Evolutionary conservation across 257 asterid species (phyloP), one percentile per base, ranked within the genome.

Genomic region (Lantana camara): DNA sequence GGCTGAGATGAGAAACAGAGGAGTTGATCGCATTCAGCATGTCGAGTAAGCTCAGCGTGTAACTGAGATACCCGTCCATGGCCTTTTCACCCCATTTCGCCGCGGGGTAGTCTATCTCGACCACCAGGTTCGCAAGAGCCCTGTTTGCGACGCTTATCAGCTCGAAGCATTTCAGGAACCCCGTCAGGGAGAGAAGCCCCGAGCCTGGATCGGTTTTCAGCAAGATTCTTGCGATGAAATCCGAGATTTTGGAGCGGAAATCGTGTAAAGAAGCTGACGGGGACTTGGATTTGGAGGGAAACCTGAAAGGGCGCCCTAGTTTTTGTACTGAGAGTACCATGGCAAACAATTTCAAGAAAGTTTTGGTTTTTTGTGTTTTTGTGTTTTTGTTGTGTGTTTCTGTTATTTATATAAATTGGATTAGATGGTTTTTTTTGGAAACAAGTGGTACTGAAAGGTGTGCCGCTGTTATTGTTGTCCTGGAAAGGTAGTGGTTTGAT

Each of bases 71-170:
- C 24, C 78, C 84, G 12, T 83, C 81, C 3, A 77, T 63, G 53
- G 74, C 75, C 35, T 37, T 45, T 2, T 57, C 52, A 4, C 83
- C 77, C 97, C 88, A 87, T 62, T 40, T 70, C 29, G 14, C 63
- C 77, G 77, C 75, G 12, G 92, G 96, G 47, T 77, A 68, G 72
- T 87, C 91, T 37, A 85, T 49, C 50, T 78, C 80, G 35, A 73
- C 76, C 61, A 65, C 84, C 57, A 87, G 64, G 52, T 73, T 69
- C 0, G 87, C 76, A 13, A 90, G 83, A 20, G 94, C 90, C 53
- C 45, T 58, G 76, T 75, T 70, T 32, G 65, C 61, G 47, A 73
- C 1, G 34, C 67, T 69, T 2, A 85, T 67, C 44, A 74, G 65
- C 60, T 79, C 82, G 17, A 87, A 71, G 52, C 82, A 83, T 7